Evolutionary conservation across 1,284 basidiomycete species (phyloP).

Genomic region (Marasmius oreades): DNA sequence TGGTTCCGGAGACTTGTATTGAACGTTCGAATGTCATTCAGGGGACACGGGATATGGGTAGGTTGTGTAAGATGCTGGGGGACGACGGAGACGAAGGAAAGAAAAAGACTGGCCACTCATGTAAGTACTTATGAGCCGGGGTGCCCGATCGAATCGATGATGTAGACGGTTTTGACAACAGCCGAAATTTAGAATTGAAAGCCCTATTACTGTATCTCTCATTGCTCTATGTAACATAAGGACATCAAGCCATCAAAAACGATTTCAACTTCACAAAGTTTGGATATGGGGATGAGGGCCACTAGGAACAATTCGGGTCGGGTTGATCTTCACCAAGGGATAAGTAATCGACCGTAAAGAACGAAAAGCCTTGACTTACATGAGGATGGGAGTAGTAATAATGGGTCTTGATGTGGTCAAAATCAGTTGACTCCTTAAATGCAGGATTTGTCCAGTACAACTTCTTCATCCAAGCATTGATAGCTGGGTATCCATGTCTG

Average conservation of each 20-base stretch:
- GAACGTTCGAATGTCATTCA: background rate
- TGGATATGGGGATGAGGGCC: constrained; percentile 74
- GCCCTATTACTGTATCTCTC: no score
- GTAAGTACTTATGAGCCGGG: no score
- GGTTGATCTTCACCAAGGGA: constrained; percentile 55
- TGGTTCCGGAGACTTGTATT: background rate
- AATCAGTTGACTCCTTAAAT: constrained; percentile 88
- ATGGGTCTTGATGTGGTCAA: constrained; percentile 84
- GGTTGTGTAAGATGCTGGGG: no score
- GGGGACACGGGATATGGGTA: background rate
- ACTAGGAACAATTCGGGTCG: constrained; percentile 67
- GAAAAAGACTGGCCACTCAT: no score
- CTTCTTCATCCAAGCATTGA: constrained; percentile 71
- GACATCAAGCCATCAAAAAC: no score
- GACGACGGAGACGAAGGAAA: no score
- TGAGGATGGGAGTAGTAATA: constrained; percentile 50
- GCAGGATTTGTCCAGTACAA: constrained; percentile 90
- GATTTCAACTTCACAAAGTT: constrained; percentile 51
- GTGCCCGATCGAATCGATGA: no score
- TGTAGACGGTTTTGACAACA: no score
- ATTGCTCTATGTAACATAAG: no score
- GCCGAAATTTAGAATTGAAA: no score
- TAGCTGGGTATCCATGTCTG: constrained; percentile 75
- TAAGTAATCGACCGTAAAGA: background rate
- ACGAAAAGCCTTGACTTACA: background rate